These are phyloP conservation scores for Nidula microcarpa DNA, from an alignment of 768 basidiomycete species.

Conservation along the genomic window DNA sequence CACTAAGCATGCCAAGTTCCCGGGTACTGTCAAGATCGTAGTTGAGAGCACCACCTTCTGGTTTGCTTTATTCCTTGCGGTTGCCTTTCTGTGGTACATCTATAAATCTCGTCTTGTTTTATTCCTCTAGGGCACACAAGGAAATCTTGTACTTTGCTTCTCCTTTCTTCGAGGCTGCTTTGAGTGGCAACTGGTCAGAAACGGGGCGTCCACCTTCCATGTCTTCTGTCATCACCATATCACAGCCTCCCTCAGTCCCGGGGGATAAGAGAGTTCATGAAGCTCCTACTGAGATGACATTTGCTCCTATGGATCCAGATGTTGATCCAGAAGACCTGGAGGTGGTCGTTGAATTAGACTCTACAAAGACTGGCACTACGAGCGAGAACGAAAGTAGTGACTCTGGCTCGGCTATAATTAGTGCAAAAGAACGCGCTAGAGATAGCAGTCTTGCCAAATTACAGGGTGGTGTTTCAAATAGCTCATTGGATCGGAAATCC, in stretches of 20 bases:
- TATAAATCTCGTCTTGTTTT: slow-evolving; percentile 2
- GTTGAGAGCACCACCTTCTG: slow-evolving; percentile 90
- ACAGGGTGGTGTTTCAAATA: slow-evolving; percentile 40
- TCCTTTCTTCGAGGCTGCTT: slow-evolving; percentile 91
- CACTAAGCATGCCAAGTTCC: slow-evolving; percentile 59
- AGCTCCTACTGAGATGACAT: slow-evolving; percentile 52
- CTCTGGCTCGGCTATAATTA: slow-evolving; percentile 17
- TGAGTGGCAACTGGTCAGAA: slow-evolving; percentile 92
- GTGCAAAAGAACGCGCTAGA: slow-evolving; percentile 32
- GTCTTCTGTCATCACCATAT: slow-evolving; percentile 83
- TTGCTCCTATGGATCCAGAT: slow-evolving; percentile 55
- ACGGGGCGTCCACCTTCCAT: slow-evolving; percentile 76
- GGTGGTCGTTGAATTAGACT: slow-evolving; percentile 33
- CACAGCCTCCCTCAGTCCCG: slow-evolving; percentile 63
- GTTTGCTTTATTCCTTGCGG: slow-evolving; percentile 38
- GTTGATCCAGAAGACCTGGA: slow-evolving; percentile 42
- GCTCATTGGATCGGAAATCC: too few relatives aligned
- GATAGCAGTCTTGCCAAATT: slow-evolving; percentile 60
- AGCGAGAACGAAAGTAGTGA: slow-evolving; percentile 33
- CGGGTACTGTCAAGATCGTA: slow-evolving; percentile 87
- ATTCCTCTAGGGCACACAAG: slow-evolving; percentile 82
- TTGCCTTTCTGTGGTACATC: slow-evolving; percentile 1
- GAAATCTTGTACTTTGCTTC: slow-evolving; percentile 90
- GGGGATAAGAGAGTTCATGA: slow-evolving; percentile 40
- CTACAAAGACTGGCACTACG: slow-evolving; percentile 20